Percentiles rank a stretch among this genome's conserved stretches.
Conservation (phyloP, 2,329 filamentous ascomycete genomes). For the Phoma sp. region DNA sequence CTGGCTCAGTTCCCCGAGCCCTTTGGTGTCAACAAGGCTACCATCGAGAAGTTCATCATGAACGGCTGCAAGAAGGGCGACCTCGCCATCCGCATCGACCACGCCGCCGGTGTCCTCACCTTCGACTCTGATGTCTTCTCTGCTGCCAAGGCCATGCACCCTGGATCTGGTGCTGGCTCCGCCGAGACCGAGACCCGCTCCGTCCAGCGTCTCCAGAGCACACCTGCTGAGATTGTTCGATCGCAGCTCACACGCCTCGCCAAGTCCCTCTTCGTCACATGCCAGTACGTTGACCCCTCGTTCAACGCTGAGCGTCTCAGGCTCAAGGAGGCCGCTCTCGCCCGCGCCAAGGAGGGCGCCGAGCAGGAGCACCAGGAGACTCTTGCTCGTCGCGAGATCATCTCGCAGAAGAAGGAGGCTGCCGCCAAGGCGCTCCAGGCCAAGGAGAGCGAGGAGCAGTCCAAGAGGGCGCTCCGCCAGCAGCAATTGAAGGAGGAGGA, state of each 20-base stretch:
- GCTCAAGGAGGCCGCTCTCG: constrained; percentile 80
- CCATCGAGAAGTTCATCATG: constrained; percentile 99
- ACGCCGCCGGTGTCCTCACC: constrained; percentile 91
- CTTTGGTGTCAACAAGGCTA: constrained; percentile 88
- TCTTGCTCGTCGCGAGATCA: constrained; percentile 84
- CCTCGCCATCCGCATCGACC: constrained; percentile 92
- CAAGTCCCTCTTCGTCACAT: constrained; percentile 89
- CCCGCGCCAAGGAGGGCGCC: constrained; percentile 84
- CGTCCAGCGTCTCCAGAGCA: constrained; percentile 95
- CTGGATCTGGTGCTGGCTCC: constrained; percentile 83
- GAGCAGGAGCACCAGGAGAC: constrained; percentile 89
- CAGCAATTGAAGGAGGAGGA: constrained; percentile 91
- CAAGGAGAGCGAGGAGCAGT: constrained; percentile 91
- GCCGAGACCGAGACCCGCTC: constrained; percentile 84
- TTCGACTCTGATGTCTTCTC: constrained; percentile 99
- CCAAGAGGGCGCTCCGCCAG: constrained; percentile 83
- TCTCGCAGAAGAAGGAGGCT: constrained; percentile 96
- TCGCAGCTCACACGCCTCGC: constrained; percentile 91
- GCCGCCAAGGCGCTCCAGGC: constrained; percentile 87
- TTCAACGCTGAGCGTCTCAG: constrained; percentile 84
- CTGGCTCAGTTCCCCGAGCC: constrained; percentile 96
- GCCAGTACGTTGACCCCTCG: constrained; percentile 91
- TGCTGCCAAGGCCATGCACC: constrained; percentile 88
- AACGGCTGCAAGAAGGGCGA: constrained; percentile 99
- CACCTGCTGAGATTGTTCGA: constrained; percentile 95